Evolutionary conservation across 192 early-diverging fungal genomes (phyloP), one percentile per base, ranked within the genome.

Genomic region (Glomus cerebriforme): DNA sequence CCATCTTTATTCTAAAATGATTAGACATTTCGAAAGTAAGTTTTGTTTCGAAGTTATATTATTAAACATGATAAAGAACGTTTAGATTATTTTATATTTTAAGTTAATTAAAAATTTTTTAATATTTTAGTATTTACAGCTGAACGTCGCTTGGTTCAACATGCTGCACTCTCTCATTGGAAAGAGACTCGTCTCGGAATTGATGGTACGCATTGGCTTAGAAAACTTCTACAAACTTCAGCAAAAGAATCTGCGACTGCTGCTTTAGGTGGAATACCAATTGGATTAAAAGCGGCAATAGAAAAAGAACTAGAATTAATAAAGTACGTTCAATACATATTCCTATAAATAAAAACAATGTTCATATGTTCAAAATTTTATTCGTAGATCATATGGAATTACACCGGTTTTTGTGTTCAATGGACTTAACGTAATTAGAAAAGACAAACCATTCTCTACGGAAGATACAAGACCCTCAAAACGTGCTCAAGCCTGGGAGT

Each of bases 141-240:
- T n/a, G 91, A 93, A 80, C 81, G 90, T 77, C 86, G 84, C 29
- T 83, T 93, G 62, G 71, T 85, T 69, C 89, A 91, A 79, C 85
- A 85, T 37, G 80, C 87, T 65, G 83, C 91, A 29, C 81, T 93
- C 17, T 79, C 87, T 32, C 81, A 83, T 32, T 87, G 94, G 39
- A 85, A 87, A 59, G 92, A 89, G 47, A 90, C 89, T 35, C 86
- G 92, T 32, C 83, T 95, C 64, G 94, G 94, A 49, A 92, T 95
- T 62, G 94, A 95, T 74, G 94, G 92, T 79, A 89, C 90, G 81
- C 86, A 91, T 82, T 95, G 94, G 94, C 85, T 95, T 49, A 88
- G 92, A 64, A 90, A 89, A 79, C 74, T 95, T 58, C 69, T 93
- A 62, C 75, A 75, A 15, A 58, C 27, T 13, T 79, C 75, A 15